Conservation (phyloP, 1,139 yeast species). For the Pneumocystis wakefieldiae region DNA sequence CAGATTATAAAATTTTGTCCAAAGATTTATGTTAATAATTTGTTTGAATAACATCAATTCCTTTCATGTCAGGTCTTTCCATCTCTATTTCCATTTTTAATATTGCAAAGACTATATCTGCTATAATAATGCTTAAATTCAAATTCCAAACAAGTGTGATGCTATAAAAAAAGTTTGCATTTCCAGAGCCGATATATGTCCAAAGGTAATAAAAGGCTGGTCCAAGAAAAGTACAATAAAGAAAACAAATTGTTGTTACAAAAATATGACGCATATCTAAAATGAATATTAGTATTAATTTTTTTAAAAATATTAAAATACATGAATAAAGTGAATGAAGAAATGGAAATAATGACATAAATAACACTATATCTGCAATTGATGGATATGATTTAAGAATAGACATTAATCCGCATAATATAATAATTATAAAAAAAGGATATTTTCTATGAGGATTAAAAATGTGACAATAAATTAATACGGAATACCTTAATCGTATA, state of each 20-base stretch:
- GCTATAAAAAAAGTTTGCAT: constrained; percentile 90
- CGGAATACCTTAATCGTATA: constrained; percentile 41
- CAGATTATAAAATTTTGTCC: constrained; percentile 15
- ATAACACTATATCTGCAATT: constrained; percentile 67
- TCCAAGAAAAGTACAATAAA: constrained; percentile 45
- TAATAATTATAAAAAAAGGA: constrained; percentile 52
- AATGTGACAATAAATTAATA: neutral
- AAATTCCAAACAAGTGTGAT: constrained; percentile 69
- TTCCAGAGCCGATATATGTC: constrained; percentile 90
- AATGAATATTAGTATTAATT: constrained; percentile 17
- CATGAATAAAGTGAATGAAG: constrained; percentile 26
- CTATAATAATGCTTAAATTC: constrained; percentile 51
- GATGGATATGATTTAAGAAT: constrained; percentile 79
- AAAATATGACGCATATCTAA: constrained; percentile 33
- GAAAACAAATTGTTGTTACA: constrained; percentile 30
- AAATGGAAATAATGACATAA: constrained; percentile 44
- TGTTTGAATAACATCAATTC: neutral
- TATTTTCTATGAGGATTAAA: constrained; percentile 9
- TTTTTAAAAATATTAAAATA: constrained; percentile 23
- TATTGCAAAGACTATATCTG: constrained; percentile 75
- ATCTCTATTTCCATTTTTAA: constrained; percentile 47
- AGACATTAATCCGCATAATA: constrained; percentile 50
- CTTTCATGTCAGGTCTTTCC: constrained; percentile 14
- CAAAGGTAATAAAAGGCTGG: constrained; percentile 89
- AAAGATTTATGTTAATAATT: constrained; percentile 2